Percentiles rank a stretch among this genome's conserved stretches.
Conservation (phyloP, 176 grass and related monocot species). For the Eremochloa ophiuroides region DNA sequence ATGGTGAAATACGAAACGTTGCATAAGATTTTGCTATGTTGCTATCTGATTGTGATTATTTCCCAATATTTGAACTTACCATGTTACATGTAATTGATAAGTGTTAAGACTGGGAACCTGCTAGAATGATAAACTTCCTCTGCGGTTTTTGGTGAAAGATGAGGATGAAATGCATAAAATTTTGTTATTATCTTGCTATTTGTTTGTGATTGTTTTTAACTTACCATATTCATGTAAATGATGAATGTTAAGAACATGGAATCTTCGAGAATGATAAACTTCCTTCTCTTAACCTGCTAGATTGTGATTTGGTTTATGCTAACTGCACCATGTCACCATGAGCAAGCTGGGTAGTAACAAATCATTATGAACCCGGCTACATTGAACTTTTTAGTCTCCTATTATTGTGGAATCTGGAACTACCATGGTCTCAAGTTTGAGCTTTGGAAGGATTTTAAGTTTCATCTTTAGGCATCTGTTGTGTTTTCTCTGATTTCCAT, state of each 20-base stretch:
- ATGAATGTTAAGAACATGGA: background rate
- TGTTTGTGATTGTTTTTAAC: background rate
- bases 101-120: background rate
- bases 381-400: background rate
- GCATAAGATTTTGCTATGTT: background rate
- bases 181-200: background rate
- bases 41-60: background rate
- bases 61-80: background rate
- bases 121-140: background rate
- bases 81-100: background rate
- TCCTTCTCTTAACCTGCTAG: background rate
- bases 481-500: background rate
- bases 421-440: background rate
- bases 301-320: background rate
- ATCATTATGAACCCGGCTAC: background rate
- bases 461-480: background rate
- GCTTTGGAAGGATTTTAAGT: background rate
- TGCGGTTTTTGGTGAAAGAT: background rate
- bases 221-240: background rate
- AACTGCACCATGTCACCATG: background rate
- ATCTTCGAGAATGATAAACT: background rate
- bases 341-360: background rate
- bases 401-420: background rate
- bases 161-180: background rate
- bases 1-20: background rate